Evolutionary conservation across 208 protist genomes (phyloP).

Genomic region (Acanthamoeba culbertsoni): DNA sequence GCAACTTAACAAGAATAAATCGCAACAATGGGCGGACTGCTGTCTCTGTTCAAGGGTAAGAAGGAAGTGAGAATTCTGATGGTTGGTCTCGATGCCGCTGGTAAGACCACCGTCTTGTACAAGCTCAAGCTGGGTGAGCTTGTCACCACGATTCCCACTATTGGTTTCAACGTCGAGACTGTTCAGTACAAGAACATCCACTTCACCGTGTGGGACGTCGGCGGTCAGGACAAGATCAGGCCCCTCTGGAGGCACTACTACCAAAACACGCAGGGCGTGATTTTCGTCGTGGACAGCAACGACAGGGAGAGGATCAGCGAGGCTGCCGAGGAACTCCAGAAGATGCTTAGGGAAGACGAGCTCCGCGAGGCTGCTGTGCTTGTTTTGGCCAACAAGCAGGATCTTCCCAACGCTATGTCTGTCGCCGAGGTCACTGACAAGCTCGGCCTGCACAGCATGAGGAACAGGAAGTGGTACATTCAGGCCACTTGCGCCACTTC

Average conservation of each 20-base stretch:
- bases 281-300: slow-evolving; percentile 69
- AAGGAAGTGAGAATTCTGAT: slow-evolving; percentile 30
- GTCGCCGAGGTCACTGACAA: slow-evolving; percentile 10
- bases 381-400: slow-evolving; percentile 90
- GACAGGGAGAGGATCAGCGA: slow-evolving; percentile 57
- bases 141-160: neutral
- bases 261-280: slow-evolving; percentile 61
- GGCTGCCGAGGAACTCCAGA: slow-evolving; percentile 65
- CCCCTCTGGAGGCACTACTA: slow-evolving; percentile 74
- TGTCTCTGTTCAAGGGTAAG: slow-evolving; percentile 31
- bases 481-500: slow-evolving; percentile 57
- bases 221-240: slow-evolving; percentile 65
- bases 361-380: slow-evolving; percentile 74
- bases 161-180: slow-evolving; percentile 94
- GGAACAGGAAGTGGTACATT: slow-evolving; percentile 16
- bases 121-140: neutral
- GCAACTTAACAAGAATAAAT: neutral
- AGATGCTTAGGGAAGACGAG: slow-evolving; percentile 51
- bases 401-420: neutral
- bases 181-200: slow-evolving; percentile 88
- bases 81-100: slow-evolving; percentile 42
- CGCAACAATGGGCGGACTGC: neutral
- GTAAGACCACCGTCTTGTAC: slow-evolving; percentile 28
- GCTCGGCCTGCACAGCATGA: slow-evolving; percentile 26
- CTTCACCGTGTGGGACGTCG: slow-evolving; percentile 72